A percentile compares a stretch with the other conserved stretches of the same genome.
Evolutionary conservation across 106 monocot species (phyloP).

Genomic region (Acorus calamus): DNA sequence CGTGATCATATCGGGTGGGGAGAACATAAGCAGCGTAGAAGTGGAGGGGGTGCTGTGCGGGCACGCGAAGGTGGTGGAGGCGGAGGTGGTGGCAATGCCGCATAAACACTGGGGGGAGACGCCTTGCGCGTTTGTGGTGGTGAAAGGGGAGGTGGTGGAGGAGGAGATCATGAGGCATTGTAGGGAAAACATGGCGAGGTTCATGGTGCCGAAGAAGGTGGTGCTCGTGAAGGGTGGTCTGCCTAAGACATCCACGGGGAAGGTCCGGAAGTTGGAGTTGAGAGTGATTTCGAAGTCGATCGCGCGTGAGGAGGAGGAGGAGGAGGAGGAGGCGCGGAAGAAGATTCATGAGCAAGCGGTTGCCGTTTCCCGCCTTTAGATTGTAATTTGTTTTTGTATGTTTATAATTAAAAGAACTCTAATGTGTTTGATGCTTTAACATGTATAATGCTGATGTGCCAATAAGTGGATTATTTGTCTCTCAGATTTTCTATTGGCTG

Average conservation of each 20-base stretch:
- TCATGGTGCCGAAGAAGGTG: slow-evolving; percentile 77
- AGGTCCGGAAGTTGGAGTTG: slow-evolving; percentile 43
- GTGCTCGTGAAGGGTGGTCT: slow-evolving; percentile 43
- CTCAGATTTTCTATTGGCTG: too few species aligned
- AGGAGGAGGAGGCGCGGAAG: too few species aligned
- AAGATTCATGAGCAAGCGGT: too few species aligned
- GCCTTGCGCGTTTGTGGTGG: neutral
- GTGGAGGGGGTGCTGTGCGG: slow-evolving; percentile 1
- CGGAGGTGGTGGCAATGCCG: slow-evolving; percentile 5
- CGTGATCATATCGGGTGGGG: slow-evolving; percentile 8
- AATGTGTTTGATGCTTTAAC: too few species aligned
- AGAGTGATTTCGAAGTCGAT: slow-evolving; percentile 20
- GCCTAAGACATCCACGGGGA: slow-evolving; percentile 49
- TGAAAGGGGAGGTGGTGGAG: slow-evolving; percentile 11
- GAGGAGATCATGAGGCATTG: slow-evolving; percentile 39
- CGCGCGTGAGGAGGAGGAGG: too few species aligned
- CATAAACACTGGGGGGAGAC: slow-evolving; percentile 6
- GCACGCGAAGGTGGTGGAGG: slow-evolving; percentile 4
- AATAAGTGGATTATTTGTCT: too few species aligned
- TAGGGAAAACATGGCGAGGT: slow-evolving; percentile 33
- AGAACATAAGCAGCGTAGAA: slow-evolving; percentile 11
- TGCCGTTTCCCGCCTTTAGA: too few species aligned
- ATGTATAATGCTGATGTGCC: too few species aligned
- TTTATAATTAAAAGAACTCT: too few species aligned
- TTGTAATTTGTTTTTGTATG: too few species aligned